phyloP scores from a whole-genome alignment of 768 basidiomycete species.

The Megacollybia marginata region DNA sequence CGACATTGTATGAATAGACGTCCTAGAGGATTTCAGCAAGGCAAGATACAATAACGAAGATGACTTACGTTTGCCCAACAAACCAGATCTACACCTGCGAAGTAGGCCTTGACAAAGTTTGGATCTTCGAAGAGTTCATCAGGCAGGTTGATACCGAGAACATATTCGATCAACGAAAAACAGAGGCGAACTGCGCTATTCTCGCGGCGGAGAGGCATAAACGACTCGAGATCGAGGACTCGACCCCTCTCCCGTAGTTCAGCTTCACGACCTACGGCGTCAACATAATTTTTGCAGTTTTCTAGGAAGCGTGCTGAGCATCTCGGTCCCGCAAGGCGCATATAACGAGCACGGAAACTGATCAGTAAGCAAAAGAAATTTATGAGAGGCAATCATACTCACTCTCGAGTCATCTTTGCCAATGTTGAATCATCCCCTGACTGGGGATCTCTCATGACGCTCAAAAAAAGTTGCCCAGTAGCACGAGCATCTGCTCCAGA shows the following conservation, averaged over 20 bases:
- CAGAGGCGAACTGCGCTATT: constrained; percentile 62
- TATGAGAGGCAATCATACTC: constrained; percentile 13
- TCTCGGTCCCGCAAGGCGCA: constrained; percentile 36
- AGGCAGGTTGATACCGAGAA: constrained; percentile 54
- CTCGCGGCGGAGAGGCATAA: constrained; percentile 53
- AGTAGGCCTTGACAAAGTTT: constrained; percentile 44
- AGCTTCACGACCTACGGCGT: constrained; percentile 53
- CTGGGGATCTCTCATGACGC: constrained; percentile 41
- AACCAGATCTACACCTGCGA: constrained; percentile 56
- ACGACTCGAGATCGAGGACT: constrained; percentile 43
- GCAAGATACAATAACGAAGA: constrained; percentile 2
- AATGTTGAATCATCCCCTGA: constrained; percentile 53
- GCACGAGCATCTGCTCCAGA: constrained; percentile 44
- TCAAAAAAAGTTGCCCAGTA: constrained; percentile 45
- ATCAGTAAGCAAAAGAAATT: not conserved
- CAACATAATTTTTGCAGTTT: constrained; percentile 48
- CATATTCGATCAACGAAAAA: constrained; percentile 56
- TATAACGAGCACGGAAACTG: constrained; percentile 49
- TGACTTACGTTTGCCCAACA: constrained; percentile 62
- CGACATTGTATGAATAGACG: constrained; percentile 68
- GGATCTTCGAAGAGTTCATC: constrained; percentile 55
- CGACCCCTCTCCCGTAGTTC: constrained; percentile 49
- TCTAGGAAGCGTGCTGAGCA: constrained; percentile 42
- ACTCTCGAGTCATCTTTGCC: constrained; percentile 57
- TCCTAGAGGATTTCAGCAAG: constrained; percentile 32